These are phyloP conservation scores for Tilletiaria anomala DNA, from an alignment of 1,284 basidiomycete genomes.

Conservation along the genomic window DNA sequence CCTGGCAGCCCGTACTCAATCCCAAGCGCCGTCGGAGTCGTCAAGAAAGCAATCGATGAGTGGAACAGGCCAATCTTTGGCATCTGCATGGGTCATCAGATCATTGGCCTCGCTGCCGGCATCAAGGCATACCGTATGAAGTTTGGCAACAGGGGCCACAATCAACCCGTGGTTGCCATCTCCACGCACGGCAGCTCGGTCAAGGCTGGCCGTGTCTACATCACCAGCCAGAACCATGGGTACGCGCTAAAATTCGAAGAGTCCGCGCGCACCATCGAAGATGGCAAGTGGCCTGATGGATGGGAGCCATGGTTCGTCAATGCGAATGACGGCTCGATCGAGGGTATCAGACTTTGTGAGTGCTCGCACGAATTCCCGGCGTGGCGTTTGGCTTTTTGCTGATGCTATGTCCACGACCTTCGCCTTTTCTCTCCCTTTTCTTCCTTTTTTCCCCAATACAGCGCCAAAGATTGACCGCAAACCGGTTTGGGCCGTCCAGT, in stretches of 20 bases:
- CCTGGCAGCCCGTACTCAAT: conserved; percentile 86
- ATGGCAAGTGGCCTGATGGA: conserved; percentile 32
- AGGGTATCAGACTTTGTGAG: too few species aligned
- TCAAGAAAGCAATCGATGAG: conserved; percentile 58
- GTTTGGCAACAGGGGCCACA: conserved; percentile 97
- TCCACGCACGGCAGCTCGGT: conserved; percentile 70
- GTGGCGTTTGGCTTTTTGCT: too few species aligned
- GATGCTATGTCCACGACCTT: too few species aligned
- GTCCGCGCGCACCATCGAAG: conserved; percentile 11
- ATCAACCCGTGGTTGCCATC: conserved; percentile 90
- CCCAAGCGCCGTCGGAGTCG: conserved; percentile 66
- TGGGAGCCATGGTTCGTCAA: conserved; percentile 39
- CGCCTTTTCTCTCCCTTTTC: too few species aligned
- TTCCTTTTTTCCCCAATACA: too few species aligned
- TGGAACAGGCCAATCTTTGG: conserved; percentile 92
- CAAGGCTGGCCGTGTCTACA: conserved; percentile 87
- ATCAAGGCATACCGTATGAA: conserved; percentile 92
- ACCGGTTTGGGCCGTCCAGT: conserved; percentile 35
- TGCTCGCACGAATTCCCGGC: too few species aligned
- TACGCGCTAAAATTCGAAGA: conserved; percentile 11
- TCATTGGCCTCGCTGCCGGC: conserved; percentile 86
- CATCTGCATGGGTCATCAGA: conserved; percentile 73
- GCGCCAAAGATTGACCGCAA: conserved; percentile 11
- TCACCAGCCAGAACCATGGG: conserved; percentile 57
- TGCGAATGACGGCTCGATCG: conserved; percentile 36